Percentiles rank a stretch among this genome's conserved stretches.
phyloP scores from a whole-genome alignment of 2,329 filamentous ascomycete genomes.

The Orbilia oligospora region DNA sequence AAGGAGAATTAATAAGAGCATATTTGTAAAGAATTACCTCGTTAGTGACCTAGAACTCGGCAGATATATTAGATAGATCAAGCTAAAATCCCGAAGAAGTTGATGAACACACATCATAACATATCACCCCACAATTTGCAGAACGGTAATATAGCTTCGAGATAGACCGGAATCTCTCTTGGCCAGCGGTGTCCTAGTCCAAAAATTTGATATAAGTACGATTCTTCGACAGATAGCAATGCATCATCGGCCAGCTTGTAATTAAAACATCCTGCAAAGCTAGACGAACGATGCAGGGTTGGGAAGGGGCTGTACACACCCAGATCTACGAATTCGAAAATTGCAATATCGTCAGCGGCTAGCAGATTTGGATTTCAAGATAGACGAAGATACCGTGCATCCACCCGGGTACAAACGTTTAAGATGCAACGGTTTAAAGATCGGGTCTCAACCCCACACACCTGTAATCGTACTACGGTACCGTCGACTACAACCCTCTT shows the following conservation, averaged over 20 bases:
- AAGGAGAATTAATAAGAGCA: no score
- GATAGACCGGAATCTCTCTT: constrained; percentile 95
- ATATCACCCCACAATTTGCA: constrained; percentile 62
- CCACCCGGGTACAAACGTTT: neutral
- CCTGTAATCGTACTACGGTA: constrained; percentile 64
- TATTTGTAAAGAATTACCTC: constrained; percentile 30
- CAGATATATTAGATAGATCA: constrained; percentile 6
- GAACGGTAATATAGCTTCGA: constrained; percentile 94
- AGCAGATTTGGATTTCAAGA: neutral
- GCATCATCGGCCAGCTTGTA: neutral
- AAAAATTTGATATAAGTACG: neutral
- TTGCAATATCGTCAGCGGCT: neutral
- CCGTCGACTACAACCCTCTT: constrained; percentile 65
- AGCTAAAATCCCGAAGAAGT: neutral
- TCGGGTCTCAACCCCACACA: constrained; percentile 30
- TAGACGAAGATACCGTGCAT: neutral
- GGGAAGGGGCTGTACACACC: constrained; percentile 27
- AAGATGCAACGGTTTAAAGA: neutral
- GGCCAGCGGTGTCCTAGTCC: constrained; percentile 74
- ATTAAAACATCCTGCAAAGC: neutral
- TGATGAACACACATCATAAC: constrained; percentile 63
- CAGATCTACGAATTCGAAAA: constrained; percentile 31
- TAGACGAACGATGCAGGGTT: neutral
- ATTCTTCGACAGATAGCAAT: neutral
- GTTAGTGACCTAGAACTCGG: constrained; percentile 42